Conservation (phyloP, 208 protist species). For the Leishmania arabica region DNA sequence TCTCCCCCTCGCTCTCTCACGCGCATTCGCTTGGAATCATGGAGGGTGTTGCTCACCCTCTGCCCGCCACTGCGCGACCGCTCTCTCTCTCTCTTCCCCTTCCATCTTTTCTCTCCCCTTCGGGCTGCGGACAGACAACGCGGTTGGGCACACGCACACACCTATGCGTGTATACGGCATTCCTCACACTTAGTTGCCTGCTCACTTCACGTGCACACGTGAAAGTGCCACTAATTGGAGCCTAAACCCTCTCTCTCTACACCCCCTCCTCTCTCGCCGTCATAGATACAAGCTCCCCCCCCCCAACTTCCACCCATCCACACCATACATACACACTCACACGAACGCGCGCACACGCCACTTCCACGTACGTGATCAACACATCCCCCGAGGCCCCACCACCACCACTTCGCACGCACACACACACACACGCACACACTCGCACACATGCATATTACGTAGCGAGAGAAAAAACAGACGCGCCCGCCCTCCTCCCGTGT, state of each 20-base stretch:
- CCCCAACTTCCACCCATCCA: not conserved
- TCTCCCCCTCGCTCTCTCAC: not conserved
- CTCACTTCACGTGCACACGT: not conserved
- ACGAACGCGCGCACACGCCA: not conserved
- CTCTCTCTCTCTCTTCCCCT: not conserved
- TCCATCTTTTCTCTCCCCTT: not conserved
- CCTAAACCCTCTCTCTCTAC: not conserved
- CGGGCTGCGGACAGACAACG: not conserved
- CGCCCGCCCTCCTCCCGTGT: not conserved
- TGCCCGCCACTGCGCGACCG: not conserved
- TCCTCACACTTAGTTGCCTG: not conserved
- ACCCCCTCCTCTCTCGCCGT: not conserved
- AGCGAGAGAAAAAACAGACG: not conserved
- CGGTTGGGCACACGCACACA: not conserved
- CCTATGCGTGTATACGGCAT: not conserved
- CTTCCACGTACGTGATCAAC: not conserved
- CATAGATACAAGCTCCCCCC: not conserved
- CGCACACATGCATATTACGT: not conserved
- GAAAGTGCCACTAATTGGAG: not conserved
- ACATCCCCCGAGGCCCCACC: not conserved
- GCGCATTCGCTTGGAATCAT: not conserved
- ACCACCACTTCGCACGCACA: not conserved
- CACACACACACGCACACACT: not conserved
- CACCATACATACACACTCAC: no score
- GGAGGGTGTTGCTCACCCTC: not conserved